Percentiles rank a stretch among this genome's conserved stretches.
These are phyloP conservation scores for Debaryomycetaceae sp. DNA, from an alignment of 1,139 yeast genomes.

Conservation along the genomic window DNA sequence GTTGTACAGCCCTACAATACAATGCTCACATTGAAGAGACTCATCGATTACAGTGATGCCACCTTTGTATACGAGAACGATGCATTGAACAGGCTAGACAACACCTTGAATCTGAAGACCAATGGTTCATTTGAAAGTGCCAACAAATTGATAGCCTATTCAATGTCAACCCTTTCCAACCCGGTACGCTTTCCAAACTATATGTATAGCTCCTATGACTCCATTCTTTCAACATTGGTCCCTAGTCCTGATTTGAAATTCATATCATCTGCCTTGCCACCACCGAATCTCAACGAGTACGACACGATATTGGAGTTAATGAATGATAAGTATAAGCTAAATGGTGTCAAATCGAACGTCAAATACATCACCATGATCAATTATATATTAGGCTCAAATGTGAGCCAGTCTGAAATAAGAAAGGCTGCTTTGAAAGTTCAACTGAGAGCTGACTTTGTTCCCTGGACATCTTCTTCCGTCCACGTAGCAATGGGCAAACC, in stretches of 20 bases:
- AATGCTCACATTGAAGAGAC: constrained; percentile 71
- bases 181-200: constrained; percentile 90
- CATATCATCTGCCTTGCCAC: constrained; percentile 81
- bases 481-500: constrained; percentile 75
- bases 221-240: constrained; percentile 75
- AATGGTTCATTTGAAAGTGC: constrained; percentile 64
- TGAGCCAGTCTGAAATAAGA: constrained; percentile 72
- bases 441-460: constrained; percentile 75
- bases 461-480: constrained; percentile 81
- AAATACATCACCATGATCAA: constrained; percentile 71
- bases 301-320: constrained; percentile 82
- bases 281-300: constrained; percentile 71
- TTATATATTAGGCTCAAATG: constrained; percentile 62
- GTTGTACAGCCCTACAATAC: constrained; percentile 97
- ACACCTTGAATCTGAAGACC: constrained; percentile 35
- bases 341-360: constrained; percentile 43
- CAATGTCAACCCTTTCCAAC: constrained; percentile 80
- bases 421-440: constrained; percentile 78
- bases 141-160: constrained; percentile 81
- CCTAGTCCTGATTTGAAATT: constrained; percentile 92
- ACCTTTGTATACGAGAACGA: constrained; percentile 88
- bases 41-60: constrained; percentile 82
- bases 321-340: constrained; percentile 78
- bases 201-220: constrained; percentile 82
- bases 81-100: constrained; percentile 67